Percentiles rank a stretch among this genome's conserved stretches.
Evolutionary conservation across 2,329 filamentous ascomycete genomes (phyloP).

Genomic region (Phialophora macrospora): DNA sequence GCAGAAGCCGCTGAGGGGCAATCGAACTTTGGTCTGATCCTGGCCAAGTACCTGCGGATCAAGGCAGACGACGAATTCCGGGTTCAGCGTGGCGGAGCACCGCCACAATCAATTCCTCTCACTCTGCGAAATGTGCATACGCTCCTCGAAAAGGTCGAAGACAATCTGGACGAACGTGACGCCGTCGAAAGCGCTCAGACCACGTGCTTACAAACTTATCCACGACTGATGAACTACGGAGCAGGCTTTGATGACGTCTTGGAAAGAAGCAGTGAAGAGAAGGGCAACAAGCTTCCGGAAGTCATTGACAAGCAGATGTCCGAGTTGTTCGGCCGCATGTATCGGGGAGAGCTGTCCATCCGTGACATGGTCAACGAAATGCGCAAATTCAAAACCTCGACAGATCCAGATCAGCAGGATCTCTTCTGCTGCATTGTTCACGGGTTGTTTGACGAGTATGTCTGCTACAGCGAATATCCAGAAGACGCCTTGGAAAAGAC

Average conservation of each 20-base stretch:
- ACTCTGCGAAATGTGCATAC: slow-evolving; percentile 83
- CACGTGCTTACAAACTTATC: slow-evolving; percentile 88
- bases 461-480: slow-evolving; percentile 92
- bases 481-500: slow-evolving; percentile 95
- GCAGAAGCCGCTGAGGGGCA: slow-evolving; percentile 56
- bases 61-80: slow-evolving; percentile 82
- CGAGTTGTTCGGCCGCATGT: slow-evolving; percentile 97
- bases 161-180: slow-evolving; percentile 63
- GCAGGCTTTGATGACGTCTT: slow-evolving; percentile 92
- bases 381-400: slow-evolving; percentile 84
- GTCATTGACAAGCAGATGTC: slow-evolving; percentile 92
- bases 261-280: slow-evolving; percentile 75
- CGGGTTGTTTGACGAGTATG: slow-evolving; percentile 95
- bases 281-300: slow-evolving; percentile 76
- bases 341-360: slow-evolving; percentile 85
- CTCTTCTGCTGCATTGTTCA: slow-evolving; percentile 99
- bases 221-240: slow-evolving; percentile 92
- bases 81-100: slow-evolving; percentile 72
- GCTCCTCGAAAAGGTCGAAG: slow-evolving; percentile 77
- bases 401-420: slow-evolving; percentile 83
- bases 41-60: slow-evolving; percentile 80
- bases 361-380: slow-evolving; percentile 83
- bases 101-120: slow-evolving; percentile 72
- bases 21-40: slow-evolving; percentile 45
- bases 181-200: slow-evolving; percentile 82